Base-by-base conservation (phyloP, 2,329 filamentous ascomycete species). In the Trichoderma sp. region DNA sequence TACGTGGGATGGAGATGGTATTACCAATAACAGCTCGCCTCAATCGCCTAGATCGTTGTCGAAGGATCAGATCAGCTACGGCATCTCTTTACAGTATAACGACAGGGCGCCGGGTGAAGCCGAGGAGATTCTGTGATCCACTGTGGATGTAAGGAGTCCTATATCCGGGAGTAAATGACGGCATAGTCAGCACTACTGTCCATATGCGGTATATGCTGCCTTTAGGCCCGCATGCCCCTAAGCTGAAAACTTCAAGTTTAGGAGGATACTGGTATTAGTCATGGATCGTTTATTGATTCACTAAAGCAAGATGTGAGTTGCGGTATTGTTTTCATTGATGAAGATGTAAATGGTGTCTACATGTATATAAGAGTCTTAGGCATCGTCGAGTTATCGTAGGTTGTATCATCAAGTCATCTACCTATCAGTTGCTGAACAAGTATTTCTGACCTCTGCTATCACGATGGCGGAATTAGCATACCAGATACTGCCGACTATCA, bases 391-490 rank as follows among this genome's bases (percentile, higher is more conserved):
- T 1, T 29, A 11, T 8, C 31, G 16, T 5, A 11, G 7, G 16
- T 29, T 31, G 5, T 14, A 2, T 31, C 21, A 16, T 12, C 3
- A 9, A 27, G 6, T 12, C 50, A 9, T n/a, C 50, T 29, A 60
- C 18, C 4, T 0, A 21, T 38, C 4, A 60, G 27, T n/a, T 16
- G 14, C 16, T 18, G 0, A 60, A 18, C 14, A 60, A 71, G 7
- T 6, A 56, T 16, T 4, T 59, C 21, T 38, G 1, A 33, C 8
- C 29, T 71, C 33, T n/a, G n/a, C 53, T 60, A 56, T 24, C 8
- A 71, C 56, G 12, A 71, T 71, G 68, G 56, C 68, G 27, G 56
- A 62, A 27, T 33, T 71, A 41, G 68, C 68, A 14, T 71, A 62
- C 56, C 68, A 62, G 33, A 71, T 71, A 11, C 68, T 62, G 12